Percentiles rank a stretch among this genome's conserved stretches.
These are phyloP conservation scores for Suillus subluteus DNA, from an alignment of 768 basidiomycete species.

Conservation along the genomic window DNA sequence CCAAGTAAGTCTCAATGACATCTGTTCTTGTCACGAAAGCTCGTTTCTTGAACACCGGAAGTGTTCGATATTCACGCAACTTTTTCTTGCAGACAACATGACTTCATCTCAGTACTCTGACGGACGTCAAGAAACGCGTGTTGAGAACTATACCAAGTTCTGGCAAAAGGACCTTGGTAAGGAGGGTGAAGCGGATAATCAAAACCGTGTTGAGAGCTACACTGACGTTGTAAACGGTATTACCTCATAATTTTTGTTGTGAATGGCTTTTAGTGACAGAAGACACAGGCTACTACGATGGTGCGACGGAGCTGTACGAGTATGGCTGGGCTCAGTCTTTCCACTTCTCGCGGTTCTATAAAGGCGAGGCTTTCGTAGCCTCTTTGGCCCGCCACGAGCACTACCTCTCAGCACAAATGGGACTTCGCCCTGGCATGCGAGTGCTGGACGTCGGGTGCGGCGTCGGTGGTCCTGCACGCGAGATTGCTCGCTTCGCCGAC, in stretches of 20 bases:
- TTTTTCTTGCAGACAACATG: slow-evolving; percentile 7
- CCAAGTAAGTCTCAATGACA: background rate
- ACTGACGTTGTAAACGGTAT: slow-evolving; percentile 93
- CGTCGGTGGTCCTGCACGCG: slow-evolving; percentile 95
- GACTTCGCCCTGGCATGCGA: slow-evolving; percentile 85
- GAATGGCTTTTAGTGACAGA: background rate
- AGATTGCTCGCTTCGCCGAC: slow-evolving; percentile 92
- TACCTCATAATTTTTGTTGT: background rate
- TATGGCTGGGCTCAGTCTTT: slow-evolving; percentile 92
- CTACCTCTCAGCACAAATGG: slow-evolving; percentile 90
- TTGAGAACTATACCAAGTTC: slow-evolving; percentile 86
- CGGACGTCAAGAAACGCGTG: slow-evolving; percentile 66
- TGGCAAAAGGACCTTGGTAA: slow-evolving; percentile 87
- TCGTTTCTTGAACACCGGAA: background rate
- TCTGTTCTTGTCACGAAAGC: background rate
- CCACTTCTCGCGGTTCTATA: slow-evolving; percentile 98
- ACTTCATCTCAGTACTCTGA: slow-evolving; percentile 44
- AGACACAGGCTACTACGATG: slow-evolving; percentile 90
- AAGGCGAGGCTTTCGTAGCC: slow-evolving; percentile 77
- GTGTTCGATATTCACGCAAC: slow-evolving; percentile 1
- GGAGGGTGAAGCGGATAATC: slow-evolving; percentile 67
- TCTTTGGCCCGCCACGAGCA: slow-evolving; percentile 92
- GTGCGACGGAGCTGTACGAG: slow-evolving; percentile 93
- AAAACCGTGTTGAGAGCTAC: slow-evolving; percentile 80
- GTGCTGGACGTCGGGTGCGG: slow-evolving; percentile 99